Conservation (phyloP, 192 early-diverging fungal species). For the Anaeromyces robustus region DNA sequence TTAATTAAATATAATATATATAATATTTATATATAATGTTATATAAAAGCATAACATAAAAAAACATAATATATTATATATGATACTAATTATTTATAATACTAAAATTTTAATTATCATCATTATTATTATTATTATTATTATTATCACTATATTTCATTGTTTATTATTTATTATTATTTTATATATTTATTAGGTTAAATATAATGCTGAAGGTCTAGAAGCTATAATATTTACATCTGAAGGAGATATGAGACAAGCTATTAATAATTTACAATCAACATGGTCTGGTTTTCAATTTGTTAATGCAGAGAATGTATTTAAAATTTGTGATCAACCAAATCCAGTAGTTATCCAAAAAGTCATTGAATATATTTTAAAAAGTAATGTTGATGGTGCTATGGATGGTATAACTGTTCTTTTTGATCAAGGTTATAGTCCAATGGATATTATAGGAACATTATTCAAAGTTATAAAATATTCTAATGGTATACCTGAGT, state of each 20-base stretch:
- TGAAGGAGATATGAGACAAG: constrained; percentile 98
- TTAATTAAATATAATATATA: no score
- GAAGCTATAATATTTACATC: constrained; percentile 89
- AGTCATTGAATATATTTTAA: constrained; percentile 56
- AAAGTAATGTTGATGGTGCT: constrained; percentile 55
- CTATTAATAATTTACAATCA: constrained; percentile 89
- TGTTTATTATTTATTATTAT: no score
- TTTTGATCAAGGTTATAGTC: constrained; percentile 72
- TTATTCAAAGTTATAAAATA: constrained; percentile 80
- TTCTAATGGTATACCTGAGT: constrained; percentile 56
- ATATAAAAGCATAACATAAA: no score
- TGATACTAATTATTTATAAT: no score
- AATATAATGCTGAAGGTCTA: constrained; percentile 72
- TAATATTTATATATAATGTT: no score
- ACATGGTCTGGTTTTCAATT: constrained; percentile 73
- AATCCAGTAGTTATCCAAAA: constrained; percentile 66
- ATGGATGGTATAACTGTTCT: constrained; percentile 48
- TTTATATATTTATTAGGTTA: constrained; percentile 27
- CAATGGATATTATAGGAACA: constrained; percentile 80
- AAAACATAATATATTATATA: no score
- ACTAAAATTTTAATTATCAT: no score
- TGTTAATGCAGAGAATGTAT: constrained; percentile 79
- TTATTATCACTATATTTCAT: no score
- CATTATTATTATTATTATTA: no score
- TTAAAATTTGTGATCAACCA: constrained; percentile 94